Evolutionary conservation across 106 monocot species (phyloP), one percentile per base, ranked within the genome.

Genomic region (Phalaenopsis equestris): DNA sequence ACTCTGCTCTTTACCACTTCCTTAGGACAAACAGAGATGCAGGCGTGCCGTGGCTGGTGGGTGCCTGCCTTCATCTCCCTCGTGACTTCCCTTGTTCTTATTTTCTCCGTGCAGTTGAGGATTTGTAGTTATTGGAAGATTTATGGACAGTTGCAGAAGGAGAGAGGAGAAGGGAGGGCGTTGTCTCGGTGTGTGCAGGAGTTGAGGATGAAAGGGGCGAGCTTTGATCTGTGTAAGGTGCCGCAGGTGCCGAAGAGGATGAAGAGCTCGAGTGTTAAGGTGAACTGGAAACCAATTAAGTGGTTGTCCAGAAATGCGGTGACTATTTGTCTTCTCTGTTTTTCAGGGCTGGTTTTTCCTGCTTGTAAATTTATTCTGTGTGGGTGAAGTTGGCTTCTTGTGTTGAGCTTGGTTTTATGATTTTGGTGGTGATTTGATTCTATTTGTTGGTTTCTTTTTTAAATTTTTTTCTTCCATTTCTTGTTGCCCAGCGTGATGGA

Each of bases 201-300:
- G 86, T 79, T 97, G 84, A 82, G 97, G 79, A 92, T 97, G 97
- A 97, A 91, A 76, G 97, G 97, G 19, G 80, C 85, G 42, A 92
- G 92, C 85, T 97, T 89, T 43, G 94, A 94, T 70, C 61, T 97
- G 77, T 85, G 80, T 0, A 90, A 82, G 87, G 92, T 87, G 80
- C 86, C 90, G 56, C 79, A 74, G 82, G 42, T 15, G 11, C 78
- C 74, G 68, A 81, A 30, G 67, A 81, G 86, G 81, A 81, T 86
- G 82, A 92, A 90, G 94, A 92, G 97, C 82, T 89, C 92, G 2
- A 94, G 97, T 39, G 94, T 92, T 42, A 90, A 90, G 94, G 79
- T 86, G 3, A 84, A 68, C 80, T 94, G 92, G 89, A 77, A 84
- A 73, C 88, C 84, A 8, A 12, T 89, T 55, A 57, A 80, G 79